Evolutionary conservation across 148 eudicot species (phyloP), one percentile per base, ranked within the genome.

Genomic region (Nyssa sinensis): DNA sequence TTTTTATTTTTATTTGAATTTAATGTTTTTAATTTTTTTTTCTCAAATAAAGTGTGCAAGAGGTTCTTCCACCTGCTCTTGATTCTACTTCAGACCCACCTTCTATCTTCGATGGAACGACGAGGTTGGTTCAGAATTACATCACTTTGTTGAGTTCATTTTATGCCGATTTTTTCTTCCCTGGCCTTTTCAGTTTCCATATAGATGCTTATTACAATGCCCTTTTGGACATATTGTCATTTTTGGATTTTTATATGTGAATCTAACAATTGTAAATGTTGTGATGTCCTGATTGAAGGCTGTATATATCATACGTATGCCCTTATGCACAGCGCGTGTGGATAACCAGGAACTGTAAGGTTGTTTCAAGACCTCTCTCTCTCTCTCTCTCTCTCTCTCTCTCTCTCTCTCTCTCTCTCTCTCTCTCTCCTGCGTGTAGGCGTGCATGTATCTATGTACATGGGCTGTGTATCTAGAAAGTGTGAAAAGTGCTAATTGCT

Each of bases 271-370:
- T 17, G 44, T 44, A 69, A 29, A 33, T 53, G 12, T 65, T 75
- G 23, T 31, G 29, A 14, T 72, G 74, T 78, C 33, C 33, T 63
- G 12, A 47, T 72, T 84, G 61, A 81, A 89, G 93, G 91, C 74
- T 91, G 72, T 91, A 91, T 61, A 87, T 87, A 69, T 82, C 90
- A 53, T 89, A 89, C 75, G 70, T 84, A 31, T 91, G 97, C 82
- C 93, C 97, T 4, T 91, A 81, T 86, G 97, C 92, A n/a, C 93
- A 91, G 70, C 88, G 93, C 11, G 83, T 53, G 41, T 91, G 90
- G 90, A 91, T 91, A 59, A 72, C 90, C n/a, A 87, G 92, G 59
- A 89, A 89, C 63, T 89, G 88, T 71, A 88, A 89, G 93, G 92
- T 86, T 69, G 14, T 61, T 44, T 63, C 13, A 7, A 24, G 30